phyloP scores from a whole-genome alignment of 2,329 filamentous ascomycete species.

The Colletotrichum graminicola region DNA sequence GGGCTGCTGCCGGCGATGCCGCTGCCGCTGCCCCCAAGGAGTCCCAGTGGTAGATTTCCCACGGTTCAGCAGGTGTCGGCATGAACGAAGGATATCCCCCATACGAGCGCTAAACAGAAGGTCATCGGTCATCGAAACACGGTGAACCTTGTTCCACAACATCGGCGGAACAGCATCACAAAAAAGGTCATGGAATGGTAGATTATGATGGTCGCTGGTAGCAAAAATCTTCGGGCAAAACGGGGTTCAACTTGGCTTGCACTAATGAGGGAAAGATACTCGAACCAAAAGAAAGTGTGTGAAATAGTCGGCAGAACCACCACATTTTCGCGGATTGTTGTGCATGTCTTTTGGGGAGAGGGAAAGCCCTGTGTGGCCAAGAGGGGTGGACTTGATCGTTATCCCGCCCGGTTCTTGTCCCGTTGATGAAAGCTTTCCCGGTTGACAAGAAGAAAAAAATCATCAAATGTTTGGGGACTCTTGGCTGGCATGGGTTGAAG shows the following conservation, averaged over 20 bases:
- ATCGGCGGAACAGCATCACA: constrained; percentile 42
- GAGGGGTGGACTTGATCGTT: constrained; percentile 91
- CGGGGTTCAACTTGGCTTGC: constrained; percentile 72
- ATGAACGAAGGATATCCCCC: constrained; percentile 30
- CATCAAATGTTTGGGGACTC: constrained; percentile 25
- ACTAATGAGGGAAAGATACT: constrained; percentile 99
- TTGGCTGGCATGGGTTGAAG: not conserved
- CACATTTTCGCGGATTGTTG: constrained; percentile 37
- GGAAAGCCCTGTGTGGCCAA: constrained; percentile 98
- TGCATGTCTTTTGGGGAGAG: constrained; percentile 64
- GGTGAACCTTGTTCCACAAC: constrained; percentile 36
- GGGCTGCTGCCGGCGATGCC: constrained; percentile 60
- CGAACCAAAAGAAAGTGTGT: constrained; percentile 49
- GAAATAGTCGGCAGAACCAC: constrained; percentile 36
- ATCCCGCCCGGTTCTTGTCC: constrained; percentile 64
- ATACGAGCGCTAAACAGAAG: constrained; percentile 28
- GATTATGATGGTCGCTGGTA: constrained; percentile 44
- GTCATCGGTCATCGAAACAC: constrained; percentile 30
- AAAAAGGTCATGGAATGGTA: constrained; percentile 44
- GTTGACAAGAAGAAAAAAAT: constrained; percentile 15
- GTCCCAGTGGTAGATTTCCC: constrained; percentile 62
- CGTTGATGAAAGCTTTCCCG: constrained; percentile 22
- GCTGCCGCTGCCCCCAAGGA: constrained; percentile 66
- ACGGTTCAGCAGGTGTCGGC: constrained; percentile 27
- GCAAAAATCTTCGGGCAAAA: constrained; percentile 39